A percentile compares a stretch with the other conserved stretches of the same genome.
phyloP scores from a whole-genome alignment of 1,284 basidiomycete genomes.

The Ustanciosporium gigantosporum region DNA sequence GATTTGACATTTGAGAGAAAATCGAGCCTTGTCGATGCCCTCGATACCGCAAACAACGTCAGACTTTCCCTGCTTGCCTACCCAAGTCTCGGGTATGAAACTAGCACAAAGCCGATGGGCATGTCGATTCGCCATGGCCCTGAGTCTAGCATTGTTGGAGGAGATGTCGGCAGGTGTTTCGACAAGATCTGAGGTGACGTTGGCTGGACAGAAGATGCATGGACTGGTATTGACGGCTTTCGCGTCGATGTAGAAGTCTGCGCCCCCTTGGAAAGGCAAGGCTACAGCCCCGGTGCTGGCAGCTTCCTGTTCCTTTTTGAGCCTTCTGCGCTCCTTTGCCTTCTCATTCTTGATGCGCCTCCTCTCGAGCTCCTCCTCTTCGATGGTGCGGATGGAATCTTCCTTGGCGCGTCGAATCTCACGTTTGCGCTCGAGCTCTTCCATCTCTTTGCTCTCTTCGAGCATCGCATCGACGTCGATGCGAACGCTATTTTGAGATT shows the following conservation, averaged over 20 bases:
- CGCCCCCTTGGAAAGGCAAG: slow-evolving; percentile 21
- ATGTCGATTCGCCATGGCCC: slow-evolving; percentile 19
- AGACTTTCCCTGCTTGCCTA: slow-evolving; percentile 32
- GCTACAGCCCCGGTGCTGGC: slow-evolving; percentile 11
- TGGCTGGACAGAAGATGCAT: slow-evolving; percentile 62
- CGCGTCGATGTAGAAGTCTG: slow-evolving; percentile 27
- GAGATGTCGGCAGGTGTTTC: slow-evolving; percentile 24
- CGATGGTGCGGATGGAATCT: slow-evolving; percentile 11
- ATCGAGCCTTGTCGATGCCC: slow-evolving; percentile 48
- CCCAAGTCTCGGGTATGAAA: slow-evolving; percentile 57
- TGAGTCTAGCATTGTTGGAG: slow-evolving; percentile 17
- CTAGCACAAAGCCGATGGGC: slow-evolving; percentile 58
- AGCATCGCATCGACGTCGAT: slow-evolving; percentile 57
- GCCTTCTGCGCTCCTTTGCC: slow-evolving; percentile 28
- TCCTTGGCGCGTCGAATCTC: slow-evolving; percentile 66
- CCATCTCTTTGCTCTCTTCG: slow-evolving; percentile 49
- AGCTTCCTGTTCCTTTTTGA: slow-evolving; percentile 18
- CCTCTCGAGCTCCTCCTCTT: slow-evolving; percentile 32
- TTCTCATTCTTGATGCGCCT: slow-evolving; percentile 31
- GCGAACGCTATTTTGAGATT: slow-evolving; percentile 54
- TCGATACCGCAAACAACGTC: slow-evolving; percentile 49
- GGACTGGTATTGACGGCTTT: slow-evolving; percentile 14
- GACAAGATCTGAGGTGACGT: slow-evolving; percentile 37
- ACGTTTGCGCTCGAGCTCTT: slow-evolving; percentile 46
- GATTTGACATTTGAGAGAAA: slow-evolving; percentile 73